These are phyloP conservation scores for Nyssa sinensis DNA, from an alignment of 148 eudicot genomes.

Conservation along the genomic window DNA sequence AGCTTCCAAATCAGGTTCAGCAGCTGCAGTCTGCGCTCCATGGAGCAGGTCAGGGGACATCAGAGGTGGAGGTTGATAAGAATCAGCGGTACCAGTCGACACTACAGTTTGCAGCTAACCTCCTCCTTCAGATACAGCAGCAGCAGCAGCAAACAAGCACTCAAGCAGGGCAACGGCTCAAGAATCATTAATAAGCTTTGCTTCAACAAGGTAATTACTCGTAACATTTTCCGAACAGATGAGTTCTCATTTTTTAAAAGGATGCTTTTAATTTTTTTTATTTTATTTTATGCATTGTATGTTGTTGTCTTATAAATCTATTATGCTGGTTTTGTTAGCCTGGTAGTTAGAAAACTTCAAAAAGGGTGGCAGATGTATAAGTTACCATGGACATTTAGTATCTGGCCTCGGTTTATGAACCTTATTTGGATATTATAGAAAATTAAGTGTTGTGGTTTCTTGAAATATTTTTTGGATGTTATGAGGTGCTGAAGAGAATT, in stretches of 20 bases:
- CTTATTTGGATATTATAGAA: neutral
- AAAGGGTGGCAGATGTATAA: neutral
- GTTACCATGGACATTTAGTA: neutral
- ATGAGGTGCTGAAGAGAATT: neutral
- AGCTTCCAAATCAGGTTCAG: constrained; percentile 37
- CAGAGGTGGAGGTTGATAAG: constrained; percentile 72
- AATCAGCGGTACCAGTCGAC: constrained; percentile 84
- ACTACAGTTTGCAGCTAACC: constrained; percentile 83
- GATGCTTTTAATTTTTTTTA: neutral
- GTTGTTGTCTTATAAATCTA: neutral
- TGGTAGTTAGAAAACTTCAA: neutral
- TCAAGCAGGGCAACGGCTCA: constrained; percentile 45
- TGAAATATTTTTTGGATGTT: neutral
- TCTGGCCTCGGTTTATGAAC: neutral
- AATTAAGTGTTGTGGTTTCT: neutral
- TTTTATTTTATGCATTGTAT: constrained; percentile 11
- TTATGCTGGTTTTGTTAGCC: neutral
- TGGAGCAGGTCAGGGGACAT: constrained; percentile 42
- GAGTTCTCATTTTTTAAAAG: neutral
- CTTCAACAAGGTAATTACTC: constrained; percentile 39
- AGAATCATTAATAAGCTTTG: constrained; percentile 42
- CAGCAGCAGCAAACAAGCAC: constrained; percentile 46
- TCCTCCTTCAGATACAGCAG: constrained; percentile 78
- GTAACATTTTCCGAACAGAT: neutral
- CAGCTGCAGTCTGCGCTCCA: constrained; percentile 37